These are phyloP conservation scores for Gracilaria vermiculophylla DNA, from an alignment of 23 red algal genomes.

Conservation along the genomic window DNA sequence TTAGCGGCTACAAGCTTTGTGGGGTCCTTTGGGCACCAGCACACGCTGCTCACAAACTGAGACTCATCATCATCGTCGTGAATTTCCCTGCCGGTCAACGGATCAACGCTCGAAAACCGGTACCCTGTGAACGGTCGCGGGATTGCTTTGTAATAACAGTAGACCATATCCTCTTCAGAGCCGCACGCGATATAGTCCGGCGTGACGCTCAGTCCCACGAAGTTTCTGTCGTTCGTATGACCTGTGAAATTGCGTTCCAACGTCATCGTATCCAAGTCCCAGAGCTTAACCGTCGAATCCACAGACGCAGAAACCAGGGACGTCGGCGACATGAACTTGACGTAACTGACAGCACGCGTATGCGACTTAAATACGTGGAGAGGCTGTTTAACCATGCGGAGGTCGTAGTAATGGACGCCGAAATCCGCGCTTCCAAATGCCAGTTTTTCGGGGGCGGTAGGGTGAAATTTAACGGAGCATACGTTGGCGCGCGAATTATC, in stretches of 20 bases:
- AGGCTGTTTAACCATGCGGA: slow-evolving; percentile 66
- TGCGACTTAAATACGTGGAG: slow-evolving; percentile 81
- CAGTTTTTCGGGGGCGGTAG: slow-evolving; percentile 42
- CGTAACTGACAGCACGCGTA: slow-evolving; percentile 83
- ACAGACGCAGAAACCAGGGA: slow-evolving; percentile 81
- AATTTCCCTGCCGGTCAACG: slow-evolving; percentile 67
- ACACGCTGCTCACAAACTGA: slow-evolving; percentile 82
- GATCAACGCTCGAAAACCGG: slow-evolving; percentile 67
- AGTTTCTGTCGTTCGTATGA: slow-evolving; percentile 92
- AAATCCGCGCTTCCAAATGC: slow-evolving; percentile 88
- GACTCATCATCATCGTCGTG: slow-evolving; percentile 54
- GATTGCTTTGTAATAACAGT: slow-evolving; percentile 88
- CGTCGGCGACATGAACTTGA: slow-evolving; percentile 67
- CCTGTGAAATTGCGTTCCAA: slow-evolving; percentile 78
- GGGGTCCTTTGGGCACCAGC: slow-evolving; percentile 78
- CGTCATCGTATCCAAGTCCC: slow-evolving; percentile 53
- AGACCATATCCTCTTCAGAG: slow-evolving; percentile 89
- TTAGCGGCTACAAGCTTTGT: slow-evolving; percentile 82
- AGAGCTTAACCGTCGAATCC: slow-evolving; percentile 78
- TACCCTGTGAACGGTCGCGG: slow-evolving; percentile 62
- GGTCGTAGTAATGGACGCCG: slow-evolving; percentile 86
- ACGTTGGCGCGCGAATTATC: slow-evolving; percentile 91
- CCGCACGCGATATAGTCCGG: slow-evolving; percentile 93
- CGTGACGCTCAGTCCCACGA: slow-evolving; percentile 91
- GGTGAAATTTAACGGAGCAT: slow-evolving; percentile 93